These are phyloP conservation scores for Spathaspora girioi DNA, from an alignment of 805 yeast species.

Conservation along the genomic window DNA sequence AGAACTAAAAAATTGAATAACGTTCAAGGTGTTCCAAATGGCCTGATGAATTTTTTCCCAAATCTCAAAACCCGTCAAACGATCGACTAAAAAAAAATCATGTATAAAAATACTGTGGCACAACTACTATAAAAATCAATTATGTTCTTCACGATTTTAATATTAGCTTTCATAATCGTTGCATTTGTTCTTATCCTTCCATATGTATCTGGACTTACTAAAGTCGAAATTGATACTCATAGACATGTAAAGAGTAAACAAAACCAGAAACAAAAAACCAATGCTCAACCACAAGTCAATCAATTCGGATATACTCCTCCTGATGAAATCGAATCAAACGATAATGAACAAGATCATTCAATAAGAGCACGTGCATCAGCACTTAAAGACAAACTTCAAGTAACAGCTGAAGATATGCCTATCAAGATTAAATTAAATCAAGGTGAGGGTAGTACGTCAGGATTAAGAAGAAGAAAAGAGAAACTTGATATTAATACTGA, in stretches of 20 bases:
- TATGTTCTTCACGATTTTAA: conserved; percentile 37
- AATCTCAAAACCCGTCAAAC: neutral
- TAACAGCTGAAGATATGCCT: conserved; percentile 37
- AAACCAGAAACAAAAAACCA: conserved; percentile 2
- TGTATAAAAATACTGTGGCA: neutral
- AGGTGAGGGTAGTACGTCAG: conserved; percentile 9
- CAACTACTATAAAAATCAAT: neutral
- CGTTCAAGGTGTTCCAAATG: neutral
- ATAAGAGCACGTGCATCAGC: conserved; percentile 16
- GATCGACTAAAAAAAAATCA: neutral
- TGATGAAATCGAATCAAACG: conserved; percentile 25
- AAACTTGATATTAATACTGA: conserved; percentile 31
- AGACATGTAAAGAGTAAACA: conserved; percentile 9
- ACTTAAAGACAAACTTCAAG: conserved; percentile 24
- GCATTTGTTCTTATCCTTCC: conserved; percentile 44
- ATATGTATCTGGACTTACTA: conserved; percentile 46
- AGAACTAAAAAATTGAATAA: neutral
- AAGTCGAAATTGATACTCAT: conserved; percentile 29
- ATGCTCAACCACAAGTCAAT: conserved; percentile 6
- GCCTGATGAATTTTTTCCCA: neutral
- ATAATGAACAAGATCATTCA: conserved; percentile 8
- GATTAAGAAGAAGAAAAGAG: conserved; percentile 27
- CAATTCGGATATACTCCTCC: conserved; percentile 38
- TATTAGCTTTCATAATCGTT: conserved; percentile 40
- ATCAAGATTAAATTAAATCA: conserved; percentile 27